Evolutionary conservation across 345 rosid species (phyloP).

Genomic region (Bruguiera parviflora): DNA sequence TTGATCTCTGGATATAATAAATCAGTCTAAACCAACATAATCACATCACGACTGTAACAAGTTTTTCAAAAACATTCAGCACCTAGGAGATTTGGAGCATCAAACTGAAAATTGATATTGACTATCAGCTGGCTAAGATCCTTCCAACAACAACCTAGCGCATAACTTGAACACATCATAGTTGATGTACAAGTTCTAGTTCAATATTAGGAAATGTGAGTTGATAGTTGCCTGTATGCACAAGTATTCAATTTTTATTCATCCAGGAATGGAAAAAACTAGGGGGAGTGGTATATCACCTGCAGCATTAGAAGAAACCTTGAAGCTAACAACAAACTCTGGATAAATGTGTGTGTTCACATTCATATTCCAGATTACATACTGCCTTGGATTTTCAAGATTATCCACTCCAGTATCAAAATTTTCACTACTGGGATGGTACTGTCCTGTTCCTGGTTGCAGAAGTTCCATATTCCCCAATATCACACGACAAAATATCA

Average conservation of each 20-base stretch:
- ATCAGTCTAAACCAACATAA: conserved; percentile 20
- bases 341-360: conserved; percentile 78
- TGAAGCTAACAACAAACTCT: conserved; percentile 90
- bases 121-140: conserved; percentile 5
- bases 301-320: conserved; percentile 50
- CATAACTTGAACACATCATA: background rate
- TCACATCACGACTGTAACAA: conserved; percentile 22
- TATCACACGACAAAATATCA: conserved; percentile 79
- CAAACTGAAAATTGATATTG: conserved; percentile 20
- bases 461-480: conserved; percentile 85
- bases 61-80: conserved; percentile 26
- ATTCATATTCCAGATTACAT: conserved; percentile 80
- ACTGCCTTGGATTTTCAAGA: conserved; percentile 55
- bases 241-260: background rate
- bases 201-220: background rate
- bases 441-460: conserved; percentile 50
- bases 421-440: conserved; percentile 56
- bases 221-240: background rate
- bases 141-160: conserved; percentile 19
- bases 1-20: conserved; percentile 30
- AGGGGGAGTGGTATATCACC: conserved; percentile 52
- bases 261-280: conserved; percentile 2
- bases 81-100: conserved; percentile 23
- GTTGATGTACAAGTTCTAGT: conserved; percentile 2
- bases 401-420: conserved; percentile 87